Base-by-base conservation (phyloP, 768 basidiomycete genomes). In the Leccinum obscurum region DNA sequence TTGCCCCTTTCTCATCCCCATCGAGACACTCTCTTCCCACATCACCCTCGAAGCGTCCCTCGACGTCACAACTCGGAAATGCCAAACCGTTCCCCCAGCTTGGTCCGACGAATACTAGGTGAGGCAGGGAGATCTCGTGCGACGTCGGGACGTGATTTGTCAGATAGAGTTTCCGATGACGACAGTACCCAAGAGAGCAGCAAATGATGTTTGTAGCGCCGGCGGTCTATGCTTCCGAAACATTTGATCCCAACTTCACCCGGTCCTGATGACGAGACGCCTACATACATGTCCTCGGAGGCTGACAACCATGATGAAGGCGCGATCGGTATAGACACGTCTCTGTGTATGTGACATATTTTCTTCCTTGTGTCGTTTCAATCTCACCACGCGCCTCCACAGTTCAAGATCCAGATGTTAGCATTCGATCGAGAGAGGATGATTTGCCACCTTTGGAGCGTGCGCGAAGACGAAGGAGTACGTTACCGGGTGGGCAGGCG, bases 191-290 rank as follows among this genome's bases (percentile, higher is more conserved):
- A 30, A 22, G 69, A 62, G n/a, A n/a, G 55, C 3, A 11, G 11
- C n/a, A n/a, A n/a, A n/a, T n/a, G n/a, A n/a, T n/a, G n/a, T n/a
- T n/a, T n/a, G n/a, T n/a, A n/a, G n/a, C n/a, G n/a, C n/a, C n/a
- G n/a, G 22, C 84, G 86, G 53, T 89, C 91, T 4, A 85, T 89
- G 80, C 72, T 91, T 50, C 89, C 90, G 0, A 87, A 84, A 63
- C 72, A 83, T 24, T 77, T 87, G 64, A 75, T 79, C 17, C 76
- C 75, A 1, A 63, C 26, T 14, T 73, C 72, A 5, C 68, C 68
- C 0, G 60, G 54, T 41, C 63, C 66, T 3, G 62, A 26, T 4
- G 15, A 30, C 30, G 64, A 69, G 3, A 44, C 48, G 9, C 52
- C 62, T 1, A 6, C 58, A 28, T 41, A 71, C 51, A 41, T 62